Conservation (phyloP, 179 eudicot genomes). For the Beta macrorhiza region DNA sequence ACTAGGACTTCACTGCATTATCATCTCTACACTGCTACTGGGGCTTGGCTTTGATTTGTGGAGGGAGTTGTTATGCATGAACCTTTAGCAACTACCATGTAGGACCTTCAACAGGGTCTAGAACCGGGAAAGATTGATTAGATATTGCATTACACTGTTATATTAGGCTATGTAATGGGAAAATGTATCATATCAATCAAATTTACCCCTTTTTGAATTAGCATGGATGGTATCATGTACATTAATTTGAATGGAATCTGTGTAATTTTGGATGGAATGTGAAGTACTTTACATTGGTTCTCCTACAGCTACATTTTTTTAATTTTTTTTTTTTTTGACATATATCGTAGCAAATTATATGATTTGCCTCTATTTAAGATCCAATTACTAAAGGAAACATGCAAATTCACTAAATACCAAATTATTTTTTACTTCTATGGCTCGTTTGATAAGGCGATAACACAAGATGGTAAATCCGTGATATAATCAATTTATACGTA, state of each 20-base stretch:
- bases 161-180: not conserved
- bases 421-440: not conserved
- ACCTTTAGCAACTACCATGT: not conserved
- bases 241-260: not conserved
- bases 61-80: not conserved
- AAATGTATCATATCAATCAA: not conserved
- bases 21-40: not conserved
- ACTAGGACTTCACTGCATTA: not conserved
- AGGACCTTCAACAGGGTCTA: slow-evolving; percentile 11
- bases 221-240: not conserved
- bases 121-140: slow-evolving; percentile 7
- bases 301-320: not conserved
- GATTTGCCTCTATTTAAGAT: not conserved
- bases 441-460: not conserved
- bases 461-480: too few species aligned
- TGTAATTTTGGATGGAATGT: not conserved
- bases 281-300: too few species aligned
- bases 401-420: not conserved
- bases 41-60: not conserved
- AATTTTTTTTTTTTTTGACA: not conserved
- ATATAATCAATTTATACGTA: too few species aligned
- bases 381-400: not conserved
- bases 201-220: not conserved
- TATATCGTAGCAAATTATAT: too few species aligned
- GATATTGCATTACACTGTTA: not conserved